Base-by-base conservation (phyloP, 2,329 filamentous ascomycete species). In the Phyllosticta citrichinensis region DNA sequence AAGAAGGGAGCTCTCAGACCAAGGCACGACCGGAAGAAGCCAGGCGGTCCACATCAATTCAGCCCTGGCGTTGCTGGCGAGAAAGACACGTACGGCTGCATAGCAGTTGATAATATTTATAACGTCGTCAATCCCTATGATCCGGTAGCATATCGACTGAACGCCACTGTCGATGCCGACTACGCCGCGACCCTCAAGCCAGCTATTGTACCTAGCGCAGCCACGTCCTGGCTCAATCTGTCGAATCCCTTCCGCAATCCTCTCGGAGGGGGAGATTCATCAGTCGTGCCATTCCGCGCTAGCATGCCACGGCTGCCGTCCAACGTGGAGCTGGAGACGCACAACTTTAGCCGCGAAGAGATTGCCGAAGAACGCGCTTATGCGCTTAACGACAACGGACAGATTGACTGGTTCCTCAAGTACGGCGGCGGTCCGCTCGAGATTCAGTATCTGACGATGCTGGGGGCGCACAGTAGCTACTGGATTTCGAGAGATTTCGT, bases 371-470 rank as follows among this genome's bases (percentile, higher is more conserved):
- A 87, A 71, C 87, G 93, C 67, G 91, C 92, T 65, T 87, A 86
- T 63, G 73, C 96, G 8, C 82, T 99, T 3, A 99, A 99, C 67
- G 94, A 99, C 68, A 97, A 97, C 66, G 93, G 92, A 0, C 94
- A 99, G 74, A 87, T 99, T 51, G 94, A 99, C 72, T 99, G 85
- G 74, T 95, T 87, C 68, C 77, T 99, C 56, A 85, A 85, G 56
- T 91, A 90, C 8, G 89, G 91, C 0, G 88, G 89, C 1, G 94
- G 94, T 0, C 87, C 92, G 3, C 78, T 99, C 40, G 94, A 96
- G 74, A 91, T 97, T 24, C 92, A 97, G 74, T 99, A 99, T 71
- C 75, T 97, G 40, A 97, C 96, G 66, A 99, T 99, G 94, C 77
- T 99, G 60, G 89, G 91, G 62, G 94, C 94, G 9, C 94, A 99